A percentile compares a stretch with the other conserved stretches of the same genome.
phyloP scores from a whole-genome alignment of 1,139 yeast species.

The Entelexis sorbosivorans region DNA sequence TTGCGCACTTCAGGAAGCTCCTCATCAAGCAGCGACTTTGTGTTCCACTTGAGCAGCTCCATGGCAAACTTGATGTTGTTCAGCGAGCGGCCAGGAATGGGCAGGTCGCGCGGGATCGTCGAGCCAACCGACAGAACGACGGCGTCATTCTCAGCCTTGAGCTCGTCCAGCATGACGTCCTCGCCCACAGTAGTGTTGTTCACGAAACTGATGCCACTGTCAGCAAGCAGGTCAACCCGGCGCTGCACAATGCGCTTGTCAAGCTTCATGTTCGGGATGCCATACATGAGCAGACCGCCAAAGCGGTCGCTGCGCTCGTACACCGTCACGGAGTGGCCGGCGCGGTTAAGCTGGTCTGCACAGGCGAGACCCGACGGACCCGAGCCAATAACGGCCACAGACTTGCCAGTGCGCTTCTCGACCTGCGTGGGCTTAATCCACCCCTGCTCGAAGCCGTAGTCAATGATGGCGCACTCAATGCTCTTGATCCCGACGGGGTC shows the following conservation, averaged over 20 bases:
- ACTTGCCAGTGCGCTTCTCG: conserved; percentile 64
- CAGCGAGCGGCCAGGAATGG: conserved; percentile 85
- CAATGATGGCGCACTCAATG: conserved; percentile 91
- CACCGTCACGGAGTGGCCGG: conserved; percentile 85
- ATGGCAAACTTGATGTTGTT: conserved; percentile 88
- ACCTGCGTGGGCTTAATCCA: conserved; percentile 91
- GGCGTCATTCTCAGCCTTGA: conserved; percentile 59
- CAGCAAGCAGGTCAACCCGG: conserved; percentile 80
- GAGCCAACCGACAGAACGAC: conserved; percentile 92
- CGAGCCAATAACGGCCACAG: conserved; percentile 81
- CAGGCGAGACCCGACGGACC: conserved; percentile 96
- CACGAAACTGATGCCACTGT: conserved; percentile 76
- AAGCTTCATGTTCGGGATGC: conserved; percentile 98
- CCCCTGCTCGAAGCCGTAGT: conserved; percentile 90
- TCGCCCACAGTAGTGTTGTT: conserved; percentile 76
- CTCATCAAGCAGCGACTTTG: conserved; percentile 76
- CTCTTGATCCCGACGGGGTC: conserved; percentile 96
- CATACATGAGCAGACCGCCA: conserved; percentile 96
- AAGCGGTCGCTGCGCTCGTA: conserved; percentile 91
- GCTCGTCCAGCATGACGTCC: conserved; percentile 56
- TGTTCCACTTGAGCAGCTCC: conserved; percentile 81
- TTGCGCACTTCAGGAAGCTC: conserved; percentile 66
- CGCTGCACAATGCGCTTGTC: conserved; percentile 89
- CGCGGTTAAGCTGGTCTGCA: conserved; percentile 93
- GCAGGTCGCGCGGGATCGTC: conserved; percentile 89